Evolutionary conservation across 257 asterid species (phyloP), one percentile per base, ranked within the genome.

Genomic region (Handroanthus guayacan): DNA sequence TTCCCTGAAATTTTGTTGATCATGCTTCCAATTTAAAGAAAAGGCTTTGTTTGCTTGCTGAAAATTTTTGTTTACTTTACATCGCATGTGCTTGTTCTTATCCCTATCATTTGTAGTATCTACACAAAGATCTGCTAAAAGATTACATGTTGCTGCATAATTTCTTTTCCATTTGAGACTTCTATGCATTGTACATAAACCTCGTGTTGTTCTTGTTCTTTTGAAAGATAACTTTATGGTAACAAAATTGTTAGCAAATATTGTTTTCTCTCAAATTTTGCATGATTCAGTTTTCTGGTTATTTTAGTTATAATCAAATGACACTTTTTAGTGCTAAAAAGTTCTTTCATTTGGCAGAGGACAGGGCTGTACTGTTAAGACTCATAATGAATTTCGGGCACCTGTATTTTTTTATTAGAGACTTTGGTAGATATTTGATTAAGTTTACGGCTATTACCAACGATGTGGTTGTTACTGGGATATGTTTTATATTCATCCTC

Each of bases 11-110:
- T 75, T 67, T 60, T 60, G 31, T 36, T 61, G 71, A 18, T 68
- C 16, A 58, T 68, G 71, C 64, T 58, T 69, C 67, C 10, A 38
- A 16, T 34, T 67, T 9, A 31, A 56, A 12, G 44, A 47, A 14
- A 13, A 66, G 48, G 52, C 67, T 39, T 31, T 76, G 5, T 67
- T 62, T 45, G 58, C 57, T 60, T 69, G 57, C 76, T 61, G 45
- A 51, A 68, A 45, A 9, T 38, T 18, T 62, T 25, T 36, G 41
- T 62, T 45, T 5, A 20, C 70, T 61, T 58, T 41, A 9, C 2
- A 12, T 36, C 10, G 31, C 51, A 57, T 45, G 45, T 57, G 13
- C 45, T 44, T 48, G 69, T 44, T 45, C 41, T 11, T 12, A 36
- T 58, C 58, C 44, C 43, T 51, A 37, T 51, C 16, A 56, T 39